These are phyloP conservation scores for Citrullus amarus DNA, from an alignment of 306 rosid species.

Conservation along the genomic window DNA sequence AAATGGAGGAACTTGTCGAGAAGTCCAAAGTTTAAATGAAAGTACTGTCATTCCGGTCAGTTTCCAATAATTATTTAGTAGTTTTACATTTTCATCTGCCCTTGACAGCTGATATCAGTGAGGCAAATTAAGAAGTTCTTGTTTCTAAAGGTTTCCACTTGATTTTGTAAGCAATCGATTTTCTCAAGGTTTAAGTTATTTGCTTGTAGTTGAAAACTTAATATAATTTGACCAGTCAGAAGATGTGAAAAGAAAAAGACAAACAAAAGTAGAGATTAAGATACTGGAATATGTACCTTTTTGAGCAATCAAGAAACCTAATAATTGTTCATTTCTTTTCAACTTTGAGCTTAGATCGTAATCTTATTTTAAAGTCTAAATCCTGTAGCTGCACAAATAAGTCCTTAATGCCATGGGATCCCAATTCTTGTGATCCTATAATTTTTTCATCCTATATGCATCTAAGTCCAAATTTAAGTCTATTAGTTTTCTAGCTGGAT, in stretches of 20 bases:
- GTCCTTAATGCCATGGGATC: neutral
- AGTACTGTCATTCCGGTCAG: slow-evolving; percentile 6
- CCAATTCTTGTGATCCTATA: neutral
- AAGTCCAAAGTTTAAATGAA: slow-evolving; percentile 13
- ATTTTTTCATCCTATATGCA: neutral
- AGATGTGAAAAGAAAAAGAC: neutral
- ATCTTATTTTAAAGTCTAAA: neutral
- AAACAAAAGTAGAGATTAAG: neutral
- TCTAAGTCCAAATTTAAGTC: neutral
- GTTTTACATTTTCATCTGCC: neutral
- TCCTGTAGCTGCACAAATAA: neutral
- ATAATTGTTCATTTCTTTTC: neutral
- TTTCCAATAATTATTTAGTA: neutral
- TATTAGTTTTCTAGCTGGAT: neutral
- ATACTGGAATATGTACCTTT: neutral
- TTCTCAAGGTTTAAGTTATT: neutral
- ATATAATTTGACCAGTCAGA: too few species aligned
- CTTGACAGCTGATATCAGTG: neutral
- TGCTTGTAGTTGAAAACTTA: neutral
- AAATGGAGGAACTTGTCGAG: slow-evolving; percentile 58
- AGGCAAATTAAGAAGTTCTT: neutral
- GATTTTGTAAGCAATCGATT: neutral
- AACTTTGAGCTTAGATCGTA: neutral
- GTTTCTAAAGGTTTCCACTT: neutral
- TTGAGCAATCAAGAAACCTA: neutral